Base-by-base conservation (phyloP, 257 asterid species). In the Ilex aquifolium region DNA sequence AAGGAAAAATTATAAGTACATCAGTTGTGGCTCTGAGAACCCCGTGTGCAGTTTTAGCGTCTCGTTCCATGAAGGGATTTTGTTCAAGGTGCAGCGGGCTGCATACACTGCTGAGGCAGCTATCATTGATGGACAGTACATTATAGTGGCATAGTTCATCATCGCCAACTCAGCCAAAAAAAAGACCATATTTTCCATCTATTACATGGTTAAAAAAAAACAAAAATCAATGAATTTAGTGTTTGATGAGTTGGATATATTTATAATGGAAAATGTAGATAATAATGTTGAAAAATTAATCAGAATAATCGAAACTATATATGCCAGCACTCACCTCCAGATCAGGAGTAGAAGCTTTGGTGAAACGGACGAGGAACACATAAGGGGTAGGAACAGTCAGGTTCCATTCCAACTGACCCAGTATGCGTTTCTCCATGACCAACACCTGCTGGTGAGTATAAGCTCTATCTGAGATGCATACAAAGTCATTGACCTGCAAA, bases 51-150 rank as follows among this genome's bases (percentile, higher is more conserved):
- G 7, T 31, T 71, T 81, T 13, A 92, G 91, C 8, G 97, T 89
- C 0, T 81, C 91, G 59, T 77, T 85, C 97, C 98, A 92, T 16
- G 64, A 11, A 11, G 93, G 97, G 1, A 66, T 63, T 74, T 29
- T 76, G 2, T 74, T 74, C 31, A 92, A 51, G 6, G 88, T 81
- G 78, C 85, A 80, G 29, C 96, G 67, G 0, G 99, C 97, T 7
- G 79, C 90, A 16, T 92, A 89, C 59, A 92, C 98, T 40, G 97
- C 95, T 31, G 97, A 84, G 74, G 96, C 99, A 69, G 97, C 96
- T 73, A 92, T 71, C 96, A 83, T 79, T 0, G 98, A 87, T 10
- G 97, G 95, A 61, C 91, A 71, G 81, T 80, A 79, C 29, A 69
- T 61, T 1, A 80, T 56, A 6, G 89, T 74, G 4, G 71, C 73